phyloP scores from a whole-genome alignment of 257 asterid species.

The Prunella vulgaris region DNA sequence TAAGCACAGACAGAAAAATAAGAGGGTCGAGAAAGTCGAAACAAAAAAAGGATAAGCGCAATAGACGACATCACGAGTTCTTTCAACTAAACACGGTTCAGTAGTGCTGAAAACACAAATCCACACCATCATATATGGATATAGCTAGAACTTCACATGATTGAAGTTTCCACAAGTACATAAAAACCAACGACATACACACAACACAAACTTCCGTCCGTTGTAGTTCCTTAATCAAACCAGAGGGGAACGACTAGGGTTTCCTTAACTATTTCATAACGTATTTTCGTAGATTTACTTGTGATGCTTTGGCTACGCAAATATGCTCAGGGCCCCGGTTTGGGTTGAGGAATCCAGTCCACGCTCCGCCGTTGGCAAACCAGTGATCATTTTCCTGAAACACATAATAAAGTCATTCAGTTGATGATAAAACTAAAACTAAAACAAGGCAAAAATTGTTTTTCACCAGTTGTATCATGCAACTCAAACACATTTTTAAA shows the following conservation, averaged over 20 bases:
- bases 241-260: background rate
- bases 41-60: background rate
- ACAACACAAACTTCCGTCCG: constrained; percentile 2
- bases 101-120: constrained; percentile 20
- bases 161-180: constrained; percentile 21
- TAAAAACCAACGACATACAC: constrained; percentile 12
- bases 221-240: background rate
- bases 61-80: constrained; percentile 3
- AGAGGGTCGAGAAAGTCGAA: background rate
- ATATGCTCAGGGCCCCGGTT: constrained; percentile 69
- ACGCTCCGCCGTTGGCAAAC: constrained; percentile 66
- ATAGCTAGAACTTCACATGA: constrained; percentile 17
- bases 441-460: background rate
- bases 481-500: no score
- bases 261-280: constrained; percentile 6
- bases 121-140: background rate
- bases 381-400: constrained; percentile 71
- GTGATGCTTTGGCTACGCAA: constrained; percentile 36
- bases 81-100: constrained; percentile 8
- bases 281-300: background rate
- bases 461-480: no score
- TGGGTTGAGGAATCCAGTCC: constrained; percentile 83
- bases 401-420: constrained; percentile 13
- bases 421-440: background rate
- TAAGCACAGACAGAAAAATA: background rate